Conservation (phyloP, 371 early-diverging fungal genomes). For the Circinella minor region DNA sequence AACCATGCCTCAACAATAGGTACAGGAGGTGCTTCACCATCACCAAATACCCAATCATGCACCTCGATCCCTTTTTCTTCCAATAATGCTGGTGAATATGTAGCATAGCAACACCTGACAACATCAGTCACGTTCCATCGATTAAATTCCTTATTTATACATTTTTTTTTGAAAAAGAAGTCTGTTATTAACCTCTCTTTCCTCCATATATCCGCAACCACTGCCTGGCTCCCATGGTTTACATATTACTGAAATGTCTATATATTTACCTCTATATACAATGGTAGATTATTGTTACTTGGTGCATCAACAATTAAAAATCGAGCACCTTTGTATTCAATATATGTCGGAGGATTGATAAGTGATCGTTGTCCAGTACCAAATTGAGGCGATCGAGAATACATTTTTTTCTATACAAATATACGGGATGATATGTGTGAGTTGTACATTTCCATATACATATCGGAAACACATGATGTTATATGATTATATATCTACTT, state of each 20-base stretch:
- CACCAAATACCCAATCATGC: constrained; percentile 87
- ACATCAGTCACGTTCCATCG: constrained; percentile 81
- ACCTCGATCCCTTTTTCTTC: constrained; percentile 73
- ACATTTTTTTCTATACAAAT: constrained; percentile 3
- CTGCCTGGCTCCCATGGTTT: too few species aligned
- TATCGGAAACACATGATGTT: too few species aligned
- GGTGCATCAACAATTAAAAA: constrained; percentile 60
- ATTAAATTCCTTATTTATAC: constrained; percentile 37
- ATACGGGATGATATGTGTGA: not conserved
- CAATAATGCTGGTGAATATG: constrained; percentile 75
- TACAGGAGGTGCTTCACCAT: constrained; percentile 85
- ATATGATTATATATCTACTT: too few species aligned
- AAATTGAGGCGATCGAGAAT: constrained; percentile 20
- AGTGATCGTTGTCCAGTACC: constrained; percentile 29
- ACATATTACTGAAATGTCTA: not conserved
- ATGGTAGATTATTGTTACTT: constrained; percentile 51
- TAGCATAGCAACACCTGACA: constrained; percentile 91
- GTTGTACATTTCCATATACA: too few species aligned
- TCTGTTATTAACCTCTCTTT: not conserved
- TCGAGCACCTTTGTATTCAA: constrained; percentile 48
- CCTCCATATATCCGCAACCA: not conserved
- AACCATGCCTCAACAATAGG: constrained; percentile 80
- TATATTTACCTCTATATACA: constrained; percentile 43
- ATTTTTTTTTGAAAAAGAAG: not conserved
- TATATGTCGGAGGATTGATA: constrained; percentile 56